phyloP scores from a whole-genome alignment of 2,329 filamentous ascomycete genomes.

The Pestalotiopsis sp. region DNA sequence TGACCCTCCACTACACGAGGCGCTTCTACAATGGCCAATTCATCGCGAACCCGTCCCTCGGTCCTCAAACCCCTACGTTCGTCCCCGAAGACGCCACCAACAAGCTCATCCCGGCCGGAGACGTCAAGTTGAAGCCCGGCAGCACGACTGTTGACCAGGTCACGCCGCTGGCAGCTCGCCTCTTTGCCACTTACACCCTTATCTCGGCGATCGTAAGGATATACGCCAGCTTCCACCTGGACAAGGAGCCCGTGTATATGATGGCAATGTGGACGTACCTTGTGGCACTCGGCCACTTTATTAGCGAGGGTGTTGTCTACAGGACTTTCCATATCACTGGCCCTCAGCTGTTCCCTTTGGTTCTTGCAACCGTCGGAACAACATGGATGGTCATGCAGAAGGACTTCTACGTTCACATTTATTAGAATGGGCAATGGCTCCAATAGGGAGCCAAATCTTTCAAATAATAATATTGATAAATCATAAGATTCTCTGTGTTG shows the following conservation, averaged over 20 bases:
- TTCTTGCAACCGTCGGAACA: conserved; percentile 52
- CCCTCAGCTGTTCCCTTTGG: conserved; percentile 59
- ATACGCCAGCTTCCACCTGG: conserved; percentile 83
- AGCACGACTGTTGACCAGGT: conserved; percentile 59
- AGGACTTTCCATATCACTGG: conserved; percentile 70
- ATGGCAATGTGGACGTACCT: conserved; percentile 82
- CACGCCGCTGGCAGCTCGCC: conserved; percentile 75
- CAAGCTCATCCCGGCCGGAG: conserved; percentile 51
- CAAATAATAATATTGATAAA: too few species aligned
- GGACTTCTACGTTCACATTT: conserved; percentile 64
- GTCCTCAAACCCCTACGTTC: conserved; percentile 41
- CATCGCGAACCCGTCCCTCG: conserved; percentile 51
- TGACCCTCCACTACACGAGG: conserved; percentile 79
- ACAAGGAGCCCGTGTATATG: conserved; percentile 74
- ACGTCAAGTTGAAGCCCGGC: conserved; percentile 46
- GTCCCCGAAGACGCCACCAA: conserved; percentile 56
- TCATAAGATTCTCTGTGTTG: too few species aligned
- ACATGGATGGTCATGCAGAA: conserved; percentile 71
- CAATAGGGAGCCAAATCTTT: too few species aligned
- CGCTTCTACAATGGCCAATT: conserved; percentile 79
- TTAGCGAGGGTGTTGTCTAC: conserved; percentile 79
- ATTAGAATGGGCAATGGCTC: background rate
- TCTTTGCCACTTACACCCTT: conserved; percentile 89
- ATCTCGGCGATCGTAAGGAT: conserved; percentile 76
- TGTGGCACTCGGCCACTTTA: conserved; percentile 77